A percentile compares a stretch with the other conserved stretches of the same genome.
phyloP scores from a whole-genome alignment of 768 basidiomycete genomes.

The Nidularia pulvinata region DNA sequence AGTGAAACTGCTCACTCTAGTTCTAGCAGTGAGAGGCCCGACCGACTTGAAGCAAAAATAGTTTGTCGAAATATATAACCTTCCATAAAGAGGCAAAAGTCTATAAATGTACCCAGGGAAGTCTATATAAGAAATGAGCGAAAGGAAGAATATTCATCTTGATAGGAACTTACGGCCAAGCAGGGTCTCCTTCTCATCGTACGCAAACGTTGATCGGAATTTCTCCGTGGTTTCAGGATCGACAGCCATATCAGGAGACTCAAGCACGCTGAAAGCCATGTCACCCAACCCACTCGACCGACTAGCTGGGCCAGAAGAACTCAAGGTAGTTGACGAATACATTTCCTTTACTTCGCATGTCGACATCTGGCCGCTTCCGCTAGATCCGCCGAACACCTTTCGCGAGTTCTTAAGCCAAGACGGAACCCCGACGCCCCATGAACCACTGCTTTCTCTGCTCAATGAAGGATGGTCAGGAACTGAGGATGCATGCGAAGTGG shows the following conservation, averaged over 20 bases:
- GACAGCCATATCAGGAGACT: conserved; percentile 61
- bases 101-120: conserved; percentile 91
- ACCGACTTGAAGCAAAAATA: conserved; percentile 95
- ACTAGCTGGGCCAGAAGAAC: conserved; percentile 23
- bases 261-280: conserved; percentile 80
- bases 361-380: conserved; percentile 17
- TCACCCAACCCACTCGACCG: conserved; percentile 46
- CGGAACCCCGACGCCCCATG: conserved; percentile 70
- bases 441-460: conserved; percentile 44
- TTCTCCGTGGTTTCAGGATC: conserved; percentile 72
- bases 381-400: conserved; percentile 32
- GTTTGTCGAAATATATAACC: conserved; percentile 89
- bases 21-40: conserved; percentile 75
- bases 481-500: conserved; percentile 48
- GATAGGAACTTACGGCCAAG: conserved; percentile 74
- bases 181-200: conserved; percentile 84
- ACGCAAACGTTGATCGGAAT: conserved; percentile 81
- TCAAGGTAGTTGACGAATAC: conserved; percentile 42
- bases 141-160: background rate
- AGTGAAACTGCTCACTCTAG: conserved; percentile 59
- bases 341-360: conserved; percentile 51
- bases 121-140: conserved; percentile 43
- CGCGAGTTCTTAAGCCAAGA: conserved; percentile 65
- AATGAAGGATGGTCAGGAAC: conserved; percentile 46
- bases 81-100: conserved; percentile 86